Evolutionary conservation across 1,284 basidiomycete species (phyloP), one percentile per base, ranked within the genome.

Genomic region (Marasmius tenuissimus): DNA sequence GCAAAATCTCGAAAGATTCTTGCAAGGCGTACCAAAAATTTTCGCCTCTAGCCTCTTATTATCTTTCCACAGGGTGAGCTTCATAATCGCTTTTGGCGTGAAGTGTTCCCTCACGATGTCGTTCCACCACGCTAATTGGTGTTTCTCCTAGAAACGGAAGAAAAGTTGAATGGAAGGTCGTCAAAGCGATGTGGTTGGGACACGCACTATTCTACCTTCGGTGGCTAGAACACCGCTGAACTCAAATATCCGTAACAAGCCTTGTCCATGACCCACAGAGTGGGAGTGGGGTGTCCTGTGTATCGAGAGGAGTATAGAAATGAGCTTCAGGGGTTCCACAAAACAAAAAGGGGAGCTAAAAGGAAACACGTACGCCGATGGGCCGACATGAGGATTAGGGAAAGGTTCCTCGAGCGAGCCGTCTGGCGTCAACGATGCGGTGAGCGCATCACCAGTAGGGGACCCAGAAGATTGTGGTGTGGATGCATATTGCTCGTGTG

Each of bases 41-140:
- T 92, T 93, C 37, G 90, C 89, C 70, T 93, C 91, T 40, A 79
- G 81, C 65, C 79, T 81, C 68, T 86, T 83, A 67, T 88, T 91
- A 71, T 92, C 90, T 71, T 90, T 91, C 91, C 91, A 92, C 33
- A 93, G 73, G 7, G 89, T 92, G 65, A 92, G 80, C 71, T 87
- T 89, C 81, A 92, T 84, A 51, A 83, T 73, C 14, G 89, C 85
- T 62, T 82, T 83, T 2, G 83, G 80, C 9, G 83, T 82, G 68
- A 92, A 93, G 67, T 85, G 92, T 12, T 85, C 83, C 50, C 78
- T 78, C 61, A 91, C 81, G 27, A 90, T 66, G 1, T 75, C 75
- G 10, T 77, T 78, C 91, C 91, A 93, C 76, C 82, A 88, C 12
- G 81, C 76, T 54, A 88, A 73, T 66, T 84, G 80, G 27, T 27